phyloP scores from a whole-genome alignment of 1,284 basidiomycete genomes.

The Xanthoconium separans region DNA sequence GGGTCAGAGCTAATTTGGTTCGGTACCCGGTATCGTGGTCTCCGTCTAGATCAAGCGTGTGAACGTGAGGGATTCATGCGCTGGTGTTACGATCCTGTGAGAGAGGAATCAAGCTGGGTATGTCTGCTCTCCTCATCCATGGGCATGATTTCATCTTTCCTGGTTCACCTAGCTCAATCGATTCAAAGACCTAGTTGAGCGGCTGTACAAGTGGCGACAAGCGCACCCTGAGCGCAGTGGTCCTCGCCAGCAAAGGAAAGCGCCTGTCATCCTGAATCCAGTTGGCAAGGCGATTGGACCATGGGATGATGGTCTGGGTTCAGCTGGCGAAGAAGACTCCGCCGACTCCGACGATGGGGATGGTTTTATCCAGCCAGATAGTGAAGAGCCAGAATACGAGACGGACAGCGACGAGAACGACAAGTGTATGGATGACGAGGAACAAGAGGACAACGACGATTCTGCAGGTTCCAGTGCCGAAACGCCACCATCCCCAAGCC shows the following conservation, averaged over 20 bases:
- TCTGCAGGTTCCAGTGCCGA: neutral
- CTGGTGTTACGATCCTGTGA: conserved; percentile 2
- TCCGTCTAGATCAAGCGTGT: conserved; percentile 17
- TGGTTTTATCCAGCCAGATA: conserved; percentile 15
- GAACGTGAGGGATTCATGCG: conserved; percentile 7
- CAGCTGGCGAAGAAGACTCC: conserved; percentile 16
- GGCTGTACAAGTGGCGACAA: conserved; percentile 11
- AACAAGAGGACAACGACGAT: neutral
- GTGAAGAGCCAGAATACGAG: neutral
- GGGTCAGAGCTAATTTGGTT: conserved; percentile 28
- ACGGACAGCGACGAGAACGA: neutral
- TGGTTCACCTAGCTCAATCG: conserved; percentile 5
- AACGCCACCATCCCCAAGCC: neutral
- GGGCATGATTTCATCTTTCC: neutral
- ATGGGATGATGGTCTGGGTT: conserved; percentile 11
- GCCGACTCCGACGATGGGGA: conserved; percentile 6
- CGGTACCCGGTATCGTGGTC: conserved; percentile 16
- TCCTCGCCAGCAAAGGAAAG: conserved; percentile 3
- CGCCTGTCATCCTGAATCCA: conserved; percentile 11
- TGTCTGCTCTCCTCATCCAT: neutral
- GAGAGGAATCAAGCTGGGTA: conserved; percentile 7
- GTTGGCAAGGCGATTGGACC: conserved; percentile 17
- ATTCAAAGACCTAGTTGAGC: conserved; percentile 12
- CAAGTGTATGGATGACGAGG: neutral
- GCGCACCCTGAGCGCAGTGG: conserved; percentile 11